These are phyloP conservation scores for Zygnema circumcarinatum DNA, from an alignment of 139 green algal genomes.

Conservation along the genomic window DNA sequence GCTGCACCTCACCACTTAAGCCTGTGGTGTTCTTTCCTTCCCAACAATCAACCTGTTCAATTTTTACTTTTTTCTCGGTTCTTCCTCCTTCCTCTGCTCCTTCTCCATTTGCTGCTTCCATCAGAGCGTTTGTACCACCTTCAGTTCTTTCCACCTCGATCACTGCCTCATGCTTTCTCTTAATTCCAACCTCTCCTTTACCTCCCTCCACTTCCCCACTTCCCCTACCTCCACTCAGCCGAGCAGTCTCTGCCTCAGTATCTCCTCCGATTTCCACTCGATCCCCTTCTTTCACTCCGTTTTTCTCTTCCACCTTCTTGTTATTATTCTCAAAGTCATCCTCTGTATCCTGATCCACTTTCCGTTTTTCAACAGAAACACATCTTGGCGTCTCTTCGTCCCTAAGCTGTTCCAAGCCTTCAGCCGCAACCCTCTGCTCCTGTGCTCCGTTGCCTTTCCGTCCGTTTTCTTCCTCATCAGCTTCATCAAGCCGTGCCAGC, in stretches of 20 bases:
- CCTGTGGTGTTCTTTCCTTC: no score
- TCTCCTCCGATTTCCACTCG: not conserved
- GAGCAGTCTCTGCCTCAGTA: not conserved
- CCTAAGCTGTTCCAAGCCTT: not conserved
- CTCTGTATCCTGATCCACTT: not conserved
- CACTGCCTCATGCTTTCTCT: not conserved
- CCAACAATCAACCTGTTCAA: no score
- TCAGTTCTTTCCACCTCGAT: no score
- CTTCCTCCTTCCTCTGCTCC: not conserved
- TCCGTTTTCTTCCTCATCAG: not conserved
- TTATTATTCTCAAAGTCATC: not conserved
- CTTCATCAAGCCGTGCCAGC: not conserved
- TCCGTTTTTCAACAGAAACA: not conserved
- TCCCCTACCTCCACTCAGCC: not conserved
- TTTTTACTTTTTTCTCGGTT: no score
- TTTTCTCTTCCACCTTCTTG: not conserved
- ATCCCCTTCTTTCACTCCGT: not conserved
- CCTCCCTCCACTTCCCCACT: not conserved
- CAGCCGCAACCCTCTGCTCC: not conserved
- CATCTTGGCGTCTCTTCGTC: not conserved
- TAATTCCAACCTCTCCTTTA: not conserved
- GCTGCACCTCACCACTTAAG: not conserved
- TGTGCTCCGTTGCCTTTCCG: no score
- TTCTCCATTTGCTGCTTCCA: no score
- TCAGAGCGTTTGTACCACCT: not conserved